phyloP scores from a whole-genome alignment of 164 flowering plant species.

The Dillenia turbinata region DNA sequence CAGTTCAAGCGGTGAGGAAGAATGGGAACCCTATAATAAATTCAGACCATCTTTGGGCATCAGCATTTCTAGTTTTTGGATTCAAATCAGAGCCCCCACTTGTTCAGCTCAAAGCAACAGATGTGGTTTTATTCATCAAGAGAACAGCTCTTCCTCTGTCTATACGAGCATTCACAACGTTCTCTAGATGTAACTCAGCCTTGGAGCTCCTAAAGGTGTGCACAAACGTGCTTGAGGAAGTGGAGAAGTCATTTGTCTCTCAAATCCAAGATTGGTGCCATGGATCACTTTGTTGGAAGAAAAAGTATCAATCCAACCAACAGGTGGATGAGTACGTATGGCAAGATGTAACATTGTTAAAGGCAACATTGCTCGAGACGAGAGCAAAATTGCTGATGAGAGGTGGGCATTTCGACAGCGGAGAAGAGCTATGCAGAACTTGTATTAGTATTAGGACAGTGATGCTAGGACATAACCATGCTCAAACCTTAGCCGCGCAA shows the following conservation, averaged over 20 bases:
- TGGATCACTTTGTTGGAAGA: slow-evolving; percentile 82
- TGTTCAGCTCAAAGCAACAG: slow-evolving; percentile 60
- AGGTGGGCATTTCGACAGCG: slow-evolving; percentile 84
- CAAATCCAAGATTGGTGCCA: slow-evolving; percentile 83
- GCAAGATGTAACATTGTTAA: slow-evolving; percentile 84
- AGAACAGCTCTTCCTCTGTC: slow-evolving; percentile 78
- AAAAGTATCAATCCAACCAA: slow-evolving; percentile 32
- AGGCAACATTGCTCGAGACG: slow-evolving; percentile 80
- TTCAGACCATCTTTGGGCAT: slow-evolving; percentile 80
- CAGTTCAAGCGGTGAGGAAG: slow-evolving; percentile 59
- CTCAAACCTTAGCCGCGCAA: slow-evolving; percentile 82
- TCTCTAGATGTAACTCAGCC: slow-evolving; percentile 78
- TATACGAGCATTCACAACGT: slow-evolving; percentile 58
- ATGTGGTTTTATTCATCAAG: slow-evolving; percentile 71
- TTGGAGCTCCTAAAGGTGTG: slow-evolving; percentile 81
- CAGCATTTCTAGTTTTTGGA: slow-evolving; percentile 76
- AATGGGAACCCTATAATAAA: slow-evolving; percentile 41
- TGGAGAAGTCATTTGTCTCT: slow-evolving; percentile 82
- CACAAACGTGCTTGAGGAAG: slow-evolving; percentile 80
- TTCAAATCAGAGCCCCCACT: slow-evolving; percentile 85
- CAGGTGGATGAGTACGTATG: slow-evolving; percentile 83
- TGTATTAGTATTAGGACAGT: slow-evolving; percentile 89
- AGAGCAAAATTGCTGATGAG: slow-evolving; percentile 76
- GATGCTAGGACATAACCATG: slow-evolving; percentile 86
- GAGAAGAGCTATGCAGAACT: slow-evolving; percentile 82